A percentile compares a stretch with the other conserved stretches of the same genome.
Evolutionary conservation across 78 protist genomes (phyloP).

Genomic region (Dictyostelium capitatum): DNA sequence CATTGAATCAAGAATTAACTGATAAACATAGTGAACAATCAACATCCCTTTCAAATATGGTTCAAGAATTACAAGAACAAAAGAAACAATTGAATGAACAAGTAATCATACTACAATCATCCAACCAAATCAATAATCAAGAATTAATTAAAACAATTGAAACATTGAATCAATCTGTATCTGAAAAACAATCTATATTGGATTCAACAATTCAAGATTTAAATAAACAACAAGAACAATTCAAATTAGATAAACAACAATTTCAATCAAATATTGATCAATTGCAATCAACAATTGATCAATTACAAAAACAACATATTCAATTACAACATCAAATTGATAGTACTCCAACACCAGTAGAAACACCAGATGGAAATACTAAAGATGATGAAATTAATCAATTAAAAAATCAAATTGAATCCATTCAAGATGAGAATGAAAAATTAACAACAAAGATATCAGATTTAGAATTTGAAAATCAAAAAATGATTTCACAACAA

Average conservation of each 20-base stretch:
- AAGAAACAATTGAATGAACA: conserved; percentile 24
- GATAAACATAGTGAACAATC: background rate
- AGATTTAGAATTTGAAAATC: background rate
- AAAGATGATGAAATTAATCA: background rate
- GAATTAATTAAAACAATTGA: conserved; percentile 1
- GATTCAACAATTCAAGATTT: background rate
- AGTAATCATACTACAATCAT: background rate
- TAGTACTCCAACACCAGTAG: background rate
- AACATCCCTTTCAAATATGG: background rate
- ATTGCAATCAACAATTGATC: conserved; percentile 14
- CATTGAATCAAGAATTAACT: background rate
- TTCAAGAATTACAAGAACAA: background rate
- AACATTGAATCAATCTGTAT: background rate
- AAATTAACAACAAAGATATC: background rate
- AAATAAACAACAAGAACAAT: background rate
- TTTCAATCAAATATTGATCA: background rate
- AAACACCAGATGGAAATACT: background rate
- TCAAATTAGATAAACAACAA: conserved; percentile 11
- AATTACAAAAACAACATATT: background rate
- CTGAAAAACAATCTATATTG: background rate
- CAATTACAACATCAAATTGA: background rate
- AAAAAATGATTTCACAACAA: background rate
- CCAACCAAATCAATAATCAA: background rate
- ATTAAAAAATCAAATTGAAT: background rate
- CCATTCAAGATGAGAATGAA: background rate